Percentiles rank a stretch among this genome's conserved stretches.
phyloP scores from a whole-genome alignment of 306 rosid genomes.

The Sophora flavescens region DNA sequence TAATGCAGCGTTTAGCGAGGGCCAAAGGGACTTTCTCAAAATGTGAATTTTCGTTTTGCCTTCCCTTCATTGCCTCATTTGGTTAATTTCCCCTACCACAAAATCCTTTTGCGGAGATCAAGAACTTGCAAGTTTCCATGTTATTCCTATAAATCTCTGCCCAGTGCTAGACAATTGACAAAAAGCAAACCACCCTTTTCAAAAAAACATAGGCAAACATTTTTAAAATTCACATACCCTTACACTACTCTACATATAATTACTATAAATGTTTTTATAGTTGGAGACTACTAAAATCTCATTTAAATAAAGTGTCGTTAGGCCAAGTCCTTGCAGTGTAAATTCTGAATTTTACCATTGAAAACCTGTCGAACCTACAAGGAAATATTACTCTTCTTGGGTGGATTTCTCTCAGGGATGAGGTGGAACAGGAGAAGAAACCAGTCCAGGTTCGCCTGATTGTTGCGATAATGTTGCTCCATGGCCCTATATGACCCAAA shows the following conservation, averaged over 20 bases:
- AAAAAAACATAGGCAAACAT: not conserved
- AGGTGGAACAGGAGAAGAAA: constrained; percentile 46
- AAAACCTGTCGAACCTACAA: constrained; percentile 8
- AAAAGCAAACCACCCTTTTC: not conserved
- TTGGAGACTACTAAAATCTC: constrained; percentile 19
- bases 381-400: constrained; percentile 46
- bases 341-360: constrained; percentile 32
- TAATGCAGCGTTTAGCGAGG: too few relatives aligned
- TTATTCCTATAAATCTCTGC: not conserved
- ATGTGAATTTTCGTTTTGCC: too few relatives aligned
- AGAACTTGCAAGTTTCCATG: not conserved
- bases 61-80: not conserved
- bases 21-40: too few relatives aligned
- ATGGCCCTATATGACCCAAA: constrained; percentile 52
- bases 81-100: not conserved
- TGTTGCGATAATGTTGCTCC: constrained; percentile 38
- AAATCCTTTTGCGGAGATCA: not conserved
- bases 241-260: not conserved
- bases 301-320: not conserved
- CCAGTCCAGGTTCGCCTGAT: constrained; percentile 33
- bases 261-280: constrained; percentile 8
- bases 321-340: constrained; percentile 18
- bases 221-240: not conserved
- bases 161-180: not conserved
- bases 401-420: constrained; percentile 46